Percentiles rank a stretch among this genome's conserved stretches.
Conservation (phyloP, 116 monocot genomes). For the Cymodocea nodosa region DNA sequence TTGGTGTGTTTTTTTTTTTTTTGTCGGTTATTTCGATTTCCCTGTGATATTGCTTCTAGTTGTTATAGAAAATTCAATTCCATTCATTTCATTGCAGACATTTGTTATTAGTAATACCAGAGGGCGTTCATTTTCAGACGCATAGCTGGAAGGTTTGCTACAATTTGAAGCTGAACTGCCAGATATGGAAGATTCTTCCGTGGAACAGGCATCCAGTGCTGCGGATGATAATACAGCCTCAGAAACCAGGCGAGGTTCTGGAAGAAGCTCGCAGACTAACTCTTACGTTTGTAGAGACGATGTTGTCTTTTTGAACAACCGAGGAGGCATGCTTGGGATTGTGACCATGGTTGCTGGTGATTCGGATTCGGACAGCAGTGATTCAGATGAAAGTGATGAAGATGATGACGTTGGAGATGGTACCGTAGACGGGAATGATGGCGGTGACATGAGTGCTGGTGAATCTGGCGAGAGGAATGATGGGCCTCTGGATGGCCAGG, state of each 20-base stretch:
- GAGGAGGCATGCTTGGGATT: conserved; percentile 46
- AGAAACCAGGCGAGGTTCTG: neutral
- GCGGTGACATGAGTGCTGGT: conserved; percentile 12
- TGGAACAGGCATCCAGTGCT: neutral
- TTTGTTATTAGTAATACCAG: too few relatives aligned
- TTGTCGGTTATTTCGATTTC: too few relatives aligned
- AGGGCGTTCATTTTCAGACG: too few relatives aligned
- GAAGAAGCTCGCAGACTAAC: conserved; percentile 13
- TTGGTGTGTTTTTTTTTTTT: too few relatives aligned
- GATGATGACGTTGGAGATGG: conserved; percentile 25
- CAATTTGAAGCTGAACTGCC: too few relatives aligned
- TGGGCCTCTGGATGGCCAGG: conserved; percentile 48
- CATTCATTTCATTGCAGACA: too few relatives aligned
- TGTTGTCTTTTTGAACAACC: conserved; percentile 54
- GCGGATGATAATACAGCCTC: neutral
- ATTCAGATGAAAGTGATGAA: conserved; percentile 35
- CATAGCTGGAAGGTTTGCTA: too few relatives aligned
- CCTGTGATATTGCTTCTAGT: too few relatives aligned
- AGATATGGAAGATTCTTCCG: too few relatives aligned
- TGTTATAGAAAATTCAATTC: too few relatives aligned
- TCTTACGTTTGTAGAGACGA: conserved; percentile 67
- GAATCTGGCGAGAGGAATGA: conserved; percentile 18
- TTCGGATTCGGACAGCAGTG: conserved; percentile 59
- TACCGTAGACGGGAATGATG: conserved; percentile 9
- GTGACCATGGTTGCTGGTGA: conserved; percentile 85